phyloP scores from a whole-genome alignment of 2,329 filamentous ascomycete genomes.

The Calonectria montana region DNA sequence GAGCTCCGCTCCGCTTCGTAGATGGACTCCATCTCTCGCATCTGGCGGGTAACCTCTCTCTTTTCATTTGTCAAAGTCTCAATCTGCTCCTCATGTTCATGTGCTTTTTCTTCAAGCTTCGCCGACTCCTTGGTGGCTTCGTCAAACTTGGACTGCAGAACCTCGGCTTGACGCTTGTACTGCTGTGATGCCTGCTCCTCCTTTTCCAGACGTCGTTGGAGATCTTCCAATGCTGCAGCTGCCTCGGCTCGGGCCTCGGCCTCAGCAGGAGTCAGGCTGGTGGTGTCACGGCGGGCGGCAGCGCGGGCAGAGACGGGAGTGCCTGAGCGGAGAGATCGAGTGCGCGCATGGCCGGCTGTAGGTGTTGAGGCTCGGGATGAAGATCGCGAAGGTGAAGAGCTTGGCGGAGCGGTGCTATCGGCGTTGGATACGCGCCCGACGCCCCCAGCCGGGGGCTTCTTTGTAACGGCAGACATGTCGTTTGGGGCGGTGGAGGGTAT shows the following conservation, averaged over 20 bases:
- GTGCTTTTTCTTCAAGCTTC: constrained; percentile 86
- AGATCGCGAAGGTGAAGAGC: constrained; percentile 53
- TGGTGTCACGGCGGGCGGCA: constrained; percentile 70
- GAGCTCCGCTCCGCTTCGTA: constrained; percentile 91
- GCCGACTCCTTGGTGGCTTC: constrained; percentile 86
- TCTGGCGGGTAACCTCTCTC: constrained; percentile 83
- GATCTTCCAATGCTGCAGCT: constrained; percentile 81
- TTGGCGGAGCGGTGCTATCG: constrained; percentile 49
- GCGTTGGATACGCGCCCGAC: constrained; percentile 58
- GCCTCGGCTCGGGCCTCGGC: constrained; percentile 84
- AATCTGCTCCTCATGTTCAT: constrained; percentile 87
- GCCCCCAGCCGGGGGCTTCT: constrained; percentile 63
- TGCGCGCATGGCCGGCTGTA: constrained; percentile 59
- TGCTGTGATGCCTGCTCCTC: constrained; percentile 83
- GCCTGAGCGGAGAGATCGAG: constrained; percentile 72
- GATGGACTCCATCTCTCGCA: constrained; percentile 90
- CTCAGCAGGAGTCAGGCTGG: constrained; percentile 63
- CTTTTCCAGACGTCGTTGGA: constrained; percentile 84
- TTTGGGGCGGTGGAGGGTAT: neutral
- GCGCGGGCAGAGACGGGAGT: constrained; percentile 80
- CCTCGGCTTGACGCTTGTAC: constrained; percentile 84
- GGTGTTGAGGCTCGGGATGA: constrained; percentile 58
- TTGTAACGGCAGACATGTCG: constrained; percentile 64
- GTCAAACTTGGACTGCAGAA: constrained; percentile 87
- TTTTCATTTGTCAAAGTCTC: constrained; percentile 87